Percentiles rank a stretch among this genome's conserved stretches.
These are phyloP conservation scores for Boletus sensibilis DNA, from an alignment of 768 basidiomycete genomes.

Conservation along the genomic window DNA sequence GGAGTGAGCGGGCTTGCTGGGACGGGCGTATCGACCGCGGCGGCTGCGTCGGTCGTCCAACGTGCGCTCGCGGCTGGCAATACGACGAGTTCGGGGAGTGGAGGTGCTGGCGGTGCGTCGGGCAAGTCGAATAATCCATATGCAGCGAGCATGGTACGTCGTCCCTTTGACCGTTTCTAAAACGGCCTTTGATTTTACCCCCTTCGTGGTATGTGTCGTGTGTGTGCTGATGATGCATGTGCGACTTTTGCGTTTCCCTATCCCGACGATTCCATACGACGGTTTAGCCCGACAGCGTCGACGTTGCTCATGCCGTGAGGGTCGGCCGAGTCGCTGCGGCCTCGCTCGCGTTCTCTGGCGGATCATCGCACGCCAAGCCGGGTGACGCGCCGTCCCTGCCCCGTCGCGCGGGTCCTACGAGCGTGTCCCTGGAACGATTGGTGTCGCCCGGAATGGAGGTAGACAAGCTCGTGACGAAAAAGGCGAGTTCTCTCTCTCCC, in stretches of 20 bases:
- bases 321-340: slow-evolving; percentile 58
- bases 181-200: too few species aligned
- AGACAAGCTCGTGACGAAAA: slow-evolving; percentile 29
- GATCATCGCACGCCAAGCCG: not conserved
- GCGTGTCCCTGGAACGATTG: not conserved
- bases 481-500: slow-evolving; percentile 12
- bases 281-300: slow-evolving; percentile 36
- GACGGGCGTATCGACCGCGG: slow-evolving; percentile 21
- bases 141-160: slow-evolving; percentile 34
- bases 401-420: not conserved
- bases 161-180: too few species aligned
- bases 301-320: slow-evolving; percentile 38
- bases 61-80: slow-evolving; percentile 42
- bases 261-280: too few species aligned
- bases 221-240: too few species aligned
- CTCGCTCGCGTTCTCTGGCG: slow-evolving; percentile 43
- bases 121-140: slow-evolving; percentile 36
- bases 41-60: slow-evolving; percentile 44
- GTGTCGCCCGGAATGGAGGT: slow-evolving; percentile 18
- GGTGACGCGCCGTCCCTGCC: not conserved
- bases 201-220: too few species aligned
- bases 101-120: not conserved
- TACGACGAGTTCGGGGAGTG: slow-evolving; percentile 15
- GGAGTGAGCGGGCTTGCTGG: slow-evolving; percentile 20
- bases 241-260: too few species aligned